Percentiles rank a stretch among this genome's conserved stretches.
These are phyloP conservation scores for Nissolia schottii DNA, from an alignment of 306 rosid species.

Conservation along the genomic window DNA sequence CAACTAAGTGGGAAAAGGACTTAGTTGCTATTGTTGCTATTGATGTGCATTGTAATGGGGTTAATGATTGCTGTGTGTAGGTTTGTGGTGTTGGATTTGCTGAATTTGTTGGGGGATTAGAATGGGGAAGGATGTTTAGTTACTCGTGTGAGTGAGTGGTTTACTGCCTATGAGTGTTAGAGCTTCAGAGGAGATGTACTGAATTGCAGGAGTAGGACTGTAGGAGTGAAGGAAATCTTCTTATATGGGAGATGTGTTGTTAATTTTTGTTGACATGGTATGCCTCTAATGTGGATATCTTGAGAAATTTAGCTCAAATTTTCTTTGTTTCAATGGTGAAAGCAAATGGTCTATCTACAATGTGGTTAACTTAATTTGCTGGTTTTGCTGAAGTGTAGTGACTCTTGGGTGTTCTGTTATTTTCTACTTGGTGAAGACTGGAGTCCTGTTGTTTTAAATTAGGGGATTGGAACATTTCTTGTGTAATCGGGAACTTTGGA, in stretches of 20 bases:
- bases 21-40: neutral
- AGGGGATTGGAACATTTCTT: neutral
- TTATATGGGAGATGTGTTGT: neutral
- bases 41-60: neutral
- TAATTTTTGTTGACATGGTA: neutral
- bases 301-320: neutral
- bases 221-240: neutral
- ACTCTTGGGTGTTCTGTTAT: neutral
- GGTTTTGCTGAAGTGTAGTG: neutral
- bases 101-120: neutral
- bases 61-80: neutral
- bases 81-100: neutral
- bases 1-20: neutral
- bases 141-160: neutral
- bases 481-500: neutral
- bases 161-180: neutral
- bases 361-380: neutral
- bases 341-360: neutral
- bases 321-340: neutral
- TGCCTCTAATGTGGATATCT: neutral
- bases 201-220: neutral
- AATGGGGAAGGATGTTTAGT: neutral
- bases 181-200: neutral
- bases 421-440: neutral
- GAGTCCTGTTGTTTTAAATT: neutral